Evolutionary conservation across 2,329 filamentous ascomycete genomes (phyloP).

Genomic region (Ophiocordyceps polyrhachis-furcata): DNA sequence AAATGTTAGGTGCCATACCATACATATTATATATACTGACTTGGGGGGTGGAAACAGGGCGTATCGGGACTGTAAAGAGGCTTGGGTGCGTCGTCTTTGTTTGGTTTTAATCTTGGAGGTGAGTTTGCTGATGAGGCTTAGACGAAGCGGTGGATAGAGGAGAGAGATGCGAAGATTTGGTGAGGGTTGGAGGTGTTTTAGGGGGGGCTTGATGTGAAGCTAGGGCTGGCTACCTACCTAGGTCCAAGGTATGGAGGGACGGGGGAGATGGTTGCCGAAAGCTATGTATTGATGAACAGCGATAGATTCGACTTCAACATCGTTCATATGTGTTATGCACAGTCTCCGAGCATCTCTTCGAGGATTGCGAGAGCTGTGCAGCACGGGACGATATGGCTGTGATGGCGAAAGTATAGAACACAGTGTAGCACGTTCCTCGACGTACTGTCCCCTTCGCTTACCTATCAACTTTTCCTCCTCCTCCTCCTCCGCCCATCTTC

Average conservation of each 20-base stretch:
- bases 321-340: not conserved
- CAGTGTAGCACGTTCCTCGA: not conserved
- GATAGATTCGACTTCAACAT: too few species aligned
- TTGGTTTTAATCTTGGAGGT: not conserved
- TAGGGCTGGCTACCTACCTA: not conserved
- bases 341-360: too few species aligned
- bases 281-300: too few species aligned
- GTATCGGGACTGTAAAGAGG: conserved; percentile 86
- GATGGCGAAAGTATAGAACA: not conserved
- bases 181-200: not conserved
- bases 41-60: conserved; percentile 34
- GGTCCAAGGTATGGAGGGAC: not conserved
- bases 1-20: too few species aligned
- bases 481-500: not conserved
- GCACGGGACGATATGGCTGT: too few species aligned
- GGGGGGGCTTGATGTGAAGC: not conserved
- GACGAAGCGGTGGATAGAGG: conserved; percentile 8
- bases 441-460: not conserved
- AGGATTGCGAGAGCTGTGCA: too few species aligned
- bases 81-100: conserved; percentile 46
- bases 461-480: not conserved
- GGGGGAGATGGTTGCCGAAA: too few species aligned
- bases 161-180: conserved; percentile 5
- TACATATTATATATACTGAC: too few species aligned
- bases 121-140: not conserved